A percentile compares a stretch with the other conserved stretches of the same genome.
These are phyloP conservation scores for Malus sylvestris DNA, from an alignment of 306 rosid species.

Conservation along the genomic window DNA sequence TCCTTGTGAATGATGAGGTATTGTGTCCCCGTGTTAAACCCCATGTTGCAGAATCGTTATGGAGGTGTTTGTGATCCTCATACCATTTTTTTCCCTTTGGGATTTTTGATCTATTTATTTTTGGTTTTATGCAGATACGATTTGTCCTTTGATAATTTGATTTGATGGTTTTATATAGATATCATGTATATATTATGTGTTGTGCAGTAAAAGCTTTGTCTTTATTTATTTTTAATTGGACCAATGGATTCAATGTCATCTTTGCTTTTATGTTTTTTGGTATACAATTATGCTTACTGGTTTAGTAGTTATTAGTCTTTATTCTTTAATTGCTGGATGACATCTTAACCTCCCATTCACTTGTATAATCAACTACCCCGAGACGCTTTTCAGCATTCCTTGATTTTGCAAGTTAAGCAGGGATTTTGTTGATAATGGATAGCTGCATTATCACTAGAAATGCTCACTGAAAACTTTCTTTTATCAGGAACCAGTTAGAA, in stretches of 20 bases:
- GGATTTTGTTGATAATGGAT: neutral
- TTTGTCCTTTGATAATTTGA: neutral
- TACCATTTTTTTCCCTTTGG: neutral
- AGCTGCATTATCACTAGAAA: neutral
- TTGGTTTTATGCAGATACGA: neutral
- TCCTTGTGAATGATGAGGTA: too few relatives aligned
- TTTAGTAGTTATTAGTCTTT: neutral
- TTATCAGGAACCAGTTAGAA: conserved; percentile 68
- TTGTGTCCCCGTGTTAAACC: neutral
- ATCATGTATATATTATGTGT: neutral
- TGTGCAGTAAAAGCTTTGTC: neutral
- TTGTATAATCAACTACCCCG: neutral
- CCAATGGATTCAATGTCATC: neutral
- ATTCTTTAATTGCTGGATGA: neutral
- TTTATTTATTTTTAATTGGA: neutral
- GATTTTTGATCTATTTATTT: neutral
- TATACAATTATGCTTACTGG: neutral
- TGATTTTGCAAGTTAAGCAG: neutral
- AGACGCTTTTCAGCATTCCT: conserved; percentile 2
- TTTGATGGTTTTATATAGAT: neutral
- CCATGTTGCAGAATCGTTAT: conserved; percentile 3
- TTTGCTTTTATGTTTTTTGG: neutral
- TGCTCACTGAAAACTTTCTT: conserved; percentile 7
- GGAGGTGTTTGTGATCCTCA: neutral
- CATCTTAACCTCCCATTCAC: neutral